A percentile compares a stretch with the other conserved stretches of the same genome.
phyloP scores from a whole-genome alignment of 305 asterid species.

The Solanum hybrid region DNA sequence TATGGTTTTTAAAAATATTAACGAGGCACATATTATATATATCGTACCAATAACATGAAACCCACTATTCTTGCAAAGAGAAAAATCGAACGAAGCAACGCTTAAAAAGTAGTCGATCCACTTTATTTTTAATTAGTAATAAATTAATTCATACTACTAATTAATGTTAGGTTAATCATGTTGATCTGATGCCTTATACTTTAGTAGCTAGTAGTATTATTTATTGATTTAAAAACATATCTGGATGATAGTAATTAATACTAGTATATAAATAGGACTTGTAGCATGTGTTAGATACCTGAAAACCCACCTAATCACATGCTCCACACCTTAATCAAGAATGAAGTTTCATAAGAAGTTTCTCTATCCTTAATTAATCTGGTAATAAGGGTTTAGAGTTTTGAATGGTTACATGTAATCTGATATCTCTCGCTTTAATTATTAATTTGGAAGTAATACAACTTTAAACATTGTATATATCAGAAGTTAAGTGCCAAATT shows the following conservation, averaged over 20 bases:
- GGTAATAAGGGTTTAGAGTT: background rate
- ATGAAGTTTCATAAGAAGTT: background rate
- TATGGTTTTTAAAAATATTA: background rate
- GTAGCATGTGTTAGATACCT: constrained; percentile 68
- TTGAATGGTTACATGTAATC: background rate
- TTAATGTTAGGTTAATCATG: constrained; percentile 15
- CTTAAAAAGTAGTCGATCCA: constrained; percentile 2
- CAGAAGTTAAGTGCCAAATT: background rate
- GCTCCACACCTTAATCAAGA: constrained; percentile 31
- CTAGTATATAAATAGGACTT: constrained; percentile 11
- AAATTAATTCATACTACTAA: background rate
- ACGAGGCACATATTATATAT: background rate
- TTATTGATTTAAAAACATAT: background rate
- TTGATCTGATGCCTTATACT: constrained; percentile 18
- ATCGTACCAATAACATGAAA: constrained; percentile 44
- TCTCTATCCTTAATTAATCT: background rate
- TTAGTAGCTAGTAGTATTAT: constrained; percentile 15
- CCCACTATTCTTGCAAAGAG: constrained; percentile 32
- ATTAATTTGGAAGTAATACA: background rate
- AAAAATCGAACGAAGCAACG: background rate
- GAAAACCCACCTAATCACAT: constrained; percentile 65
- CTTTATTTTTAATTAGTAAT: background rate
- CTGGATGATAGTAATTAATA: background rate
- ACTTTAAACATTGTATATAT: background rate
- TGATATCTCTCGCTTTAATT: background rate